Base-by-base conservation (phyloP, 2,329 filamentous ascomycete genomes). In the Phialophora verrucosa region DNA sequence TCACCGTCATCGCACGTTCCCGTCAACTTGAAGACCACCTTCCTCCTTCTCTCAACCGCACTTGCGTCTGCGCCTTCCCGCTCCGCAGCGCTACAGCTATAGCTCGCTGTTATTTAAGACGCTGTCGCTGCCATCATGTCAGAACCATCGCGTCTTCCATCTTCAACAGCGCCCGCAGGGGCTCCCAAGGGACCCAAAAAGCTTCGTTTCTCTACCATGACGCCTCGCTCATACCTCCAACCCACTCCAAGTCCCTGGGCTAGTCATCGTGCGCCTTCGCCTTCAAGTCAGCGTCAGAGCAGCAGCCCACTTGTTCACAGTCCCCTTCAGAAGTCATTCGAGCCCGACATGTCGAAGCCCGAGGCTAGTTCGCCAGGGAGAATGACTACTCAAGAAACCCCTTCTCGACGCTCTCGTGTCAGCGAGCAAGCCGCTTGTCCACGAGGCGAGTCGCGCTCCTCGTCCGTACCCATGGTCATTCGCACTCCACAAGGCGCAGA, bases 281-380 rank as follows among this genome's bases (percentile, higher is more conserved):
- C 59, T 54, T 42, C 59, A 32, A 35, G 27, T 12, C 25, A 54
- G 55, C 66, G 66, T 38, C 63, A 69, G 12, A 64, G 47, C 54
- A 69, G 62, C 64, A 69, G 60, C 20, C 67, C 64, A 14, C 44
- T 67, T 44, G 58, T 62, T 14, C 64, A 57, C 51, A 69, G 64
- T 42, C 67, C 67, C 12, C 42, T 69, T 10, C 67, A 67, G 59
- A 64, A 69, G 51, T 69, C 67, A 5, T 69, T 69, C 38, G 58
- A 64, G 20, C 60, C 67, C n/a, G 55, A 55, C 42, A 50, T 44
- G 14, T 47, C 64, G 35, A 62, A 25, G n/a, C 62, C 61, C 20
- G 60, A 44, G 17, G 58, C 62, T 20, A 62, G 31, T 29, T 32
- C 67, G 17, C 60, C 63, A 25, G 14, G 32, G 17, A 61, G 31